Conservation (phyloP, 148 eudicot genomes). For the Diospyros lotus region DNA sequence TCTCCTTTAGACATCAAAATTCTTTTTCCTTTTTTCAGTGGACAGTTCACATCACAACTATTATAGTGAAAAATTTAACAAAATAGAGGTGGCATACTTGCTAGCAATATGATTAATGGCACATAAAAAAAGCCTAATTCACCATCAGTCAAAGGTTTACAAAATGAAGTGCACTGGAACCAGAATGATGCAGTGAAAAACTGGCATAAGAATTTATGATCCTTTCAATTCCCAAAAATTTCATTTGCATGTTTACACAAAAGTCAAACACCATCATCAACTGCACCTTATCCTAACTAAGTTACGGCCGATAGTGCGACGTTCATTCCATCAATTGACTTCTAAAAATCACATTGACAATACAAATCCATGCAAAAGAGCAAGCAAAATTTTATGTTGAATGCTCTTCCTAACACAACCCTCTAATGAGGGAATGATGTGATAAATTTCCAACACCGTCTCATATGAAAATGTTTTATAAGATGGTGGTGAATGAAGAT, state of each 20-base stretch:
- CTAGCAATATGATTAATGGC: background rate
- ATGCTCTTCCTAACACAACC: no score
- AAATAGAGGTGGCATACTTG: background rate
- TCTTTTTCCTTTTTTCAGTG: background rate
- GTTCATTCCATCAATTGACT: no score
- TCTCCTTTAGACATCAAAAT: background rate
- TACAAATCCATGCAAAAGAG: no score
- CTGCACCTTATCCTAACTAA: background rate
- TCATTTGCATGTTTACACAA: background rate
- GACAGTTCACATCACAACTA: constrained; percentile 4
- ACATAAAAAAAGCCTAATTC: background rate
- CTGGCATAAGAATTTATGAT: background rate
- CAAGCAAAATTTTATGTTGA: no score
- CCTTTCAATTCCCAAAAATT: background rate
- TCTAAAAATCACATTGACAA: no score
- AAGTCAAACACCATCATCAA: background rate
- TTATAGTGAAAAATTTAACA: no score
- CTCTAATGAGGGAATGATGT: no score
- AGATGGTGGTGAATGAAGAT: no score
- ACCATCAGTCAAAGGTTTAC: background rate
- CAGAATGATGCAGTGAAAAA: background rate
- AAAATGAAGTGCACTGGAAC: background rate
- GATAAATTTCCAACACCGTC: no score
- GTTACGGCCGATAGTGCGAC: background rate
- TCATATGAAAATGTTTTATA: no score